Evolutionary conservation across 306 rosid genomes (phyloP).

Genomic region (Castanopsis chinensis): DNA sequence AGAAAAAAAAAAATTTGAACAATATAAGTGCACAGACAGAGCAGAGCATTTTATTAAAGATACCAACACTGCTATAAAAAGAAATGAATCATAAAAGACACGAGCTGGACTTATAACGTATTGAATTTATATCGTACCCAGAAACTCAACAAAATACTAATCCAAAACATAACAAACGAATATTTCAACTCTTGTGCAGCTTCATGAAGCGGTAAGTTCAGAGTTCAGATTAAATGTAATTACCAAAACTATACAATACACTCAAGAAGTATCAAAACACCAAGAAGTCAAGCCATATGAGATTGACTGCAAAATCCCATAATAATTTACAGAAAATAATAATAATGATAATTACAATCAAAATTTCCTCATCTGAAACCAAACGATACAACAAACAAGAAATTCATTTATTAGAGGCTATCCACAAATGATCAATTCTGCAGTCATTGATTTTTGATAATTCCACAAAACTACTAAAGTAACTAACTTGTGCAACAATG

Average conservation of each 20-base stretch:
- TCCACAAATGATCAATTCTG: not conserved
- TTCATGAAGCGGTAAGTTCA: not conserved
- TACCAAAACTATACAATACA: not conserved
- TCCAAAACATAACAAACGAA: not conserved
- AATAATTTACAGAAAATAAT: not conserved
- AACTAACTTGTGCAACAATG: not conserved
- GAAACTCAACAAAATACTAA: not conserved
- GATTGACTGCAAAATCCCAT: not conserved
- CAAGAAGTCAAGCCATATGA: not conserved
- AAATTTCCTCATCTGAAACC: not conserved
- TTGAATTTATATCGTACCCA: not conserved
- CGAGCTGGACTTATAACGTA: not conserved
- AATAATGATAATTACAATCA: not conserved
- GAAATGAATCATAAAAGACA: not conserved
- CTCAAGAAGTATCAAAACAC: not conserved
- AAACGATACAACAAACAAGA: not conserved
- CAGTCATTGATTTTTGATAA: not conserved
- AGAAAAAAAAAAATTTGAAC: not conserved
- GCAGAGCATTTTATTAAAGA: slow-evolving; percentile 17
- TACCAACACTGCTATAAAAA: slow-evolving; percentile 18
- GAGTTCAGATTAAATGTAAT: not conserved
- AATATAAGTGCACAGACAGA: slow-evolving; percentile 22
- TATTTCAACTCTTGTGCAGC: not conserved
- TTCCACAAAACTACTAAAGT: no score
- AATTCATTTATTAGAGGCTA: not conserved